phyloP scores from a whole-genome alignment of 2,329 filamentous ascomycete genomes.

The Ophiostoma sp. region DNA sequence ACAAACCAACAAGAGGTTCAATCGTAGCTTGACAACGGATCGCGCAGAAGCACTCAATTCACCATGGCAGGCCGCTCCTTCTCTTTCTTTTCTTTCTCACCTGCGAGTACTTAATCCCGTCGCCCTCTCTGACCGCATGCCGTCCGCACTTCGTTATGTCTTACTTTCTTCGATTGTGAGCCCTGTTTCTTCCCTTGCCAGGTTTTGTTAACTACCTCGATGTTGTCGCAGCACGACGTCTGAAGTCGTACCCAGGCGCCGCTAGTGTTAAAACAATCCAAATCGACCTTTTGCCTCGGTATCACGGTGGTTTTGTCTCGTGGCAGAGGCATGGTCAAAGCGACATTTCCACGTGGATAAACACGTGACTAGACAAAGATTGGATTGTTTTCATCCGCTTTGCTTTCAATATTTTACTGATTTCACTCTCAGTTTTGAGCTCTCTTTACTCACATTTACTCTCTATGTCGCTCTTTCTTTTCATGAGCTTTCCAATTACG shows the following conservation, averaged over 20 bases:
- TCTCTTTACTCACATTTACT: neutral
- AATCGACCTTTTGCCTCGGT: conserved; percentile 5
- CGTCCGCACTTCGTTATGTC: neutral
- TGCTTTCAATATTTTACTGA: neutral
- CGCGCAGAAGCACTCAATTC: neutral
- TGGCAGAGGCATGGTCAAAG: neutral
- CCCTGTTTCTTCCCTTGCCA: neutral
- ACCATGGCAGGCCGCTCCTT: neutral
- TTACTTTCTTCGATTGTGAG: neutral
- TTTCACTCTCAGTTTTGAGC: neutral
- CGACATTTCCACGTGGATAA: neutral
- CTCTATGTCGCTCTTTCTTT: neutral
- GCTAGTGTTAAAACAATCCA: neutral
- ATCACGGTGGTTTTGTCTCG: conserved; percentile 18
- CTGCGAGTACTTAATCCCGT: neutral
- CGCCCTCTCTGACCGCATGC: neutral
- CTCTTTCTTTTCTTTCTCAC: neutral
- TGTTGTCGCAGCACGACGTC: conserved; percentile 3
- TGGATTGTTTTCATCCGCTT: neutral
- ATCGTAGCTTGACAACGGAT: conserved; percentile 18
- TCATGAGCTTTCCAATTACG: too few relatives aligned
- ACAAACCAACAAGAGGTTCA: conserved; percentile 13
- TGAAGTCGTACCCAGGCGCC: neutral
- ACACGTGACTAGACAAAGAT: neutral
- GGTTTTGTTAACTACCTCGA: neutral